Base-by-base conservation (phyloP, 179 eudicot species). In the Spergularia azorica region DNA sequence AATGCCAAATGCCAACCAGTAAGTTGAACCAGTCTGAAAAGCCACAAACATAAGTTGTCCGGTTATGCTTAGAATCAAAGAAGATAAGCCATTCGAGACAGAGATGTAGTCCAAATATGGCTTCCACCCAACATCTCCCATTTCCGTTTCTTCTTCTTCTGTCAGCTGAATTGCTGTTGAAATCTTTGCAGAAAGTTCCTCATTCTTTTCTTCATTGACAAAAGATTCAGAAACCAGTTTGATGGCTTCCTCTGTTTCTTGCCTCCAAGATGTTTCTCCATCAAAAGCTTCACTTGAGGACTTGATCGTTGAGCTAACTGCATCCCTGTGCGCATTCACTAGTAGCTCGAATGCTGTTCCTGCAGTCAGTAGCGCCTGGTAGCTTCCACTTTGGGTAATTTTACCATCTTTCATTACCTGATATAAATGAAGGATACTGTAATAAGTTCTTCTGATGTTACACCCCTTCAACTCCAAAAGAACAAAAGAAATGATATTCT, bases 331-430 rank as follows among this genome's bases (percentile, higher is more conserved):
- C 56, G 93, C 92, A 67, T 86, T 71, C 32, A 89, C 91, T 41
- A 89, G 84, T 36, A 84, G 79, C 21, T 69, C 82, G 67, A 88
- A 89, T 63, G 87, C 90, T 59, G 71, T 74, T 77, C 89, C 88
- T 12, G 87, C 73, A 57, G 80, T 76, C 46, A 89, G 75, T 70
- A 91, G 74, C 56, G 79, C 82, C 41, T 82, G 51, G 26, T 89
- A 88, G 20, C 91, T 79, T 52, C 86, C 89, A 46, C 88, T 89
- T 72, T 71, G 84, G 46, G 81, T 74, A 54, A 91, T 82, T 77
- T 83, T 81, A 59, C 90, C 91, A 43, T 88, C 90, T 36, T 85
- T 83, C 90, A 91, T 88, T 61, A 91, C 65, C 96, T 91, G 85
- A 11, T 38, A 26, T 70, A 43, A 38, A 15, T 15, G 50, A 55